phyloP scores from a whole-genome alignment of 371 early-diverging fungal species.

The Syncephalastrum monosporum region DNA sequence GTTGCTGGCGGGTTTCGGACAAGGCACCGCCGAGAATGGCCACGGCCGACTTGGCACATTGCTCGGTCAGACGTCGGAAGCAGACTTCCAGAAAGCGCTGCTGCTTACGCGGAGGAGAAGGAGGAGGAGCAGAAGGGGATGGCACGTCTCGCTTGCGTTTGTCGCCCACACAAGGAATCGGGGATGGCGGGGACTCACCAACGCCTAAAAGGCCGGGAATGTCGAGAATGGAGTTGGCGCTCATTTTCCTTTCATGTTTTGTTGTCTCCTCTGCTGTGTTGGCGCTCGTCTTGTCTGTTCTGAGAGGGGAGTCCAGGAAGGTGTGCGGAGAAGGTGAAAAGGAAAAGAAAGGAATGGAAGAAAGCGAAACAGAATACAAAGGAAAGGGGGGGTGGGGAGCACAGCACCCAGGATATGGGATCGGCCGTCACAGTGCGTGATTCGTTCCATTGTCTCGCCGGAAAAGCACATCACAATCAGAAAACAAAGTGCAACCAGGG shows the following conservation, averaged over 20 bases:
- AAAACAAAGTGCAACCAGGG: too few species aligned
- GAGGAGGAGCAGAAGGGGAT: too few species aligned
- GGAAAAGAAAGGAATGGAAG: too few species aligned
- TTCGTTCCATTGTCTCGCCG: too few species aligned
- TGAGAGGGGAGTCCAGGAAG: too few species aligned
- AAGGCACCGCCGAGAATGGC: constrained; percentile 1
- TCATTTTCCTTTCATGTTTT: constrained; percentile 17
- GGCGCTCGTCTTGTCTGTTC: neutral
- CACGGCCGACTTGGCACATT: constrained; percentile 2
- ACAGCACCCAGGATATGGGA: too few species aligned
- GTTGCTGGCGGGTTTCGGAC: neutral
- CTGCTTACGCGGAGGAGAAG: neutral
- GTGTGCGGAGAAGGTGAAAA: too few species aligned
- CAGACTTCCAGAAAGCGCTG: neutral
- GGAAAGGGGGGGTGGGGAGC: too few species aligned
- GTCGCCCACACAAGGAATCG: constrained; percentile 2
- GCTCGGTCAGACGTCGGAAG: neutral
- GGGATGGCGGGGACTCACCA: constrained; percentile 8
- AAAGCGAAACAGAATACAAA: too few species aligned
- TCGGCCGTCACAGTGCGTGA: too few species aligned
- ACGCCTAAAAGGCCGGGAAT: neutral
- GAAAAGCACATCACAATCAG: too few species aligned
- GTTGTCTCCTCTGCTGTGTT: neutral
- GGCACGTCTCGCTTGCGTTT: too few species aligned
- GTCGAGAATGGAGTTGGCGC: constrained; percentile 1